These are phyloP conservation scores for Nemania serpens DNA, from an alignment of 2,329 filamentous ascomycete species.

Conservation along the genomic window DNA sequence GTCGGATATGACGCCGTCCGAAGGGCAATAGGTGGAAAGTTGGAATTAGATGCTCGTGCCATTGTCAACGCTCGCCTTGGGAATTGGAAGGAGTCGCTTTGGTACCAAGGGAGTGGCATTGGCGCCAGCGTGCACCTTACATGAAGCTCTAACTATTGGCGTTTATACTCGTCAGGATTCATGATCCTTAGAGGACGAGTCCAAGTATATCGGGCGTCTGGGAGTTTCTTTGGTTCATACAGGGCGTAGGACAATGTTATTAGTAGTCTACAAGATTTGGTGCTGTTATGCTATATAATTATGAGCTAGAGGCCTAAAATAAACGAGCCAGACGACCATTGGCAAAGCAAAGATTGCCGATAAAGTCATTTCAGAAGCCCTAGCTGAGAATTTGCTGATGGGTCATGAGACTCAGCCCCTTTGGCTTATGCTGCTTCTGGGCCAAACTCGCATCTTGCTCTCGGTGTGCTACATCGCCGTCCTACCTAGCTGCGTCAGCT, in stretches of 20 bases:
- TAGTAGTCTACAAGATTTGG: background rate
- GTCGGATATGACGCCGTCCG: slow-evolving; percentile 83
- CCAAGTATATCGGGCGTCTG: background rate
- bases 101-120: slow-evolving; percentile 72
- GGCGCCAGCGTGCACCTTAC: slow-evolving; percentile 53
- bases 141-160: slow-evolving; percentile 5
- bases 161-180: background rate
- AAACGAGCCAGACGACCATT: background rate
- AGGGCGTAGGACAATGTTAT: background rate
- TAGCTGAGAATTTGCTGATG: background rate
- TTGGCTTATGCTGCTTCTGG: slow-evolving; percentile 2
- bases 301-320: background rate
- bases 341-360: background rate
- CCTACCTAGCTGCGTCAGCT: slow-evolving; percentile 4
- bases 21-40: slow-evolving; percentile 76
- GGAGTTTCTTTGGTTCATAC: slow-evolving; percentile 7
- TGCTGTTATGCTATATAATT: background rate
- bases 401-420: background rate
- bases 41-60: slow-evolving; percentile 80
- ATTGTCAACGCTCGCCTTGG: slow-evolving; percentile 76
- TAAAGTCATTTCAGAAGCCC: background rate
- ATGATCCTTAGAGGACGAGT: background rate
- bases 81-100: slow-evolving; percentile 72
- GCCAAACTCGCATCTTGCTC: background rate
- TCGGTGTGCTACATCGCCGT: background rate